phyloP scores from a whole-genome alignment of 768 basidiomycete species.

The Leccinum barrowsii region DNA sequence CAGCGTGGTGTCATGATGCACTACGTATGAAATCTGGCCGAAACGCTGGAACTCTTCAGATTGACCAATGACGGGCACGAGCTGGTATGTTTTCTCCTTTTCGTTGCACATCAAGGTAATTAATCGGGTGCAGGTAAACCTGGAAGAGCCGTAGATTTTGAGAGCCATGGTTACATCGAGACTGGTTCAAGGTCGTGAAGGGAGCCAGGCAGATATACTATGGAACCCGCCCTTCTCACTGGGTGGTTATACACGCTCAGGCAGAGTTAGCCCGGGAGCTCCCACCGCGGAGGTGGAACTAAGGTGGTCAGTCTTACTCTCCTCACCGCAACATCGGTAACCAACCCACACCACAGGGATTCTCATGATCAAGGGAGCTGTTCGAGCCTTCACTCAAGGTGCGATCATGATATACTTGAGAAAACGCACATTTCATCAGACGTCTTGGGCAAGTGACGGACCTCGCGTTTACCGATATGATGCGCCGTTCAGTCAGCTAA shows the following conservation, averaged over 20 bases:
- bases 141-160: too few species aligned
- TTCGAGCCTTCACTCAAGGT: background rate
- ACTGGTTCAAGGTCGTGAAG: too few species aligned
- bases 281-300: background rate
- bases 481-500: background rate
- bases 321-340: background rate
- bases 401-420: background rate
- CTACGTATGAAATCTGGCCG: background rate
- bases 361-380: background rate
- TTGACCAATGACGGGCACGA: background rate
- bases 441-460: background rate
- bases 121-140: background rate
- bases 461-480: background rate
- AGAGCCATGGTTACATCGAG: too few species aligned
- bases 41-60: background rate
- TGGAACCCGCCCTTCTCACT: too few species aligned
- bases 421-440: background rate
- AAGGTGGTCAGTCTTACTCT: background rate
- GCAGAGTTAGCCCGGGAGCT: background rate
- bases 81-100: background rate
- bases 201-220: too few species aligned
- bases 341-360: background rate
- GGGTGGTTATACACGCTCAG: background rate
- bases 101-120: background rate
- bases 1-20: background rate